A percentile compares a stretch with the other conserved stretches of the same genome.
These are phyloP conservation scores for Lasiodiplodia sp. DNA, from an alignment of 2,329 filamentous ascomycete genomes.

Conservation along the genomic window DNA sequence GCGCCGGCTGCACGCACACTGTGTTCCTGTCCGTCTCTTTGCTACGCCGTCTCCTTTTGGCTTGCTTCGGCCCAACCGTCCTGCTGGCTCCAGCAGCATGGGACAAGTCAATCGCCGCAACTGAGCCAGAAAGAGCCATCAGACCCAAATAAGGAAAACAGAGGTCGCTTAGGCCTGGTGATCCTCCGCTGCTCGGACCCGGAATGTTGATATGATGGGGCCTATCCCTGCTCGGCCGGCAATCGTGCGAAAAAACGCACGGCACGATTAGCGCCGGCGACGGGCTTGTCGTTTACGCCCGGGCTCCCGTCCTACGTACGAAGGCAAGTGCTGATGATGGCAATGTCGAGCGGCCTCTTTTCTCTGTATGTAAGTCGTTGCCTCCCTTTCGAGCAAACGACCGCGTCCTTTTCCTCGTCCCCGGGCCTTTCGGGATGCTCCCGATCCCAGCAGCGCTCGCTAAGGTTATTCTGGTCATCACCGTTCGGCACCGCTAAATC, in stretches of 20 bases:
- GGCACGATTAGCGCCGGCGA: constrained; percentile 4
- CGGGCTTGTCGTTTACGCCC: neutral
- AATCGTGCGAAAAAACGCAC: constrained; percentile 2
- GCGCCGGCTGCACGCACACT: neutral
- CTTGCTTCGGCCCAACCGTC: constrained; percentile 2
- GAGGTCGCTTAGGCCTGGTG: constrained; percentile 19
- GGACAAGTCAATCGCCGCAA: neutral
- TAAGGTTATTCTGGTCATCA: neutral
- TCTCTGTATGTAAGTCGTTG: neutral
- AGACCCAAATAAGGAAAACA: neutral
- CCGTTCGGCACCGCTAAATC: neutral
- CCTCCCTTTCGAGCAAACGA: neutral
- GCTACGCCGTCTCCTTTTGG: too few relatives aligned
- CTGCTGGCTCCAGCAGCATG: neutral
- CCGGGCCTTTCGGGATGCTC: neutral
- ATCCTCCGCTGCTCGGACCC: constrained; percentile 17
- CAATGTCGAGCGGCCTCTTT: neutral
- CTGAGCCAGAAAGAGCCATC: neutral
- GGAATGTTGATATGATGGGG: neutral
- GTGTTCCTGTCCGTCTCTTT: neutral
- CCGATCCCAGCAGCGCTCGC: neutral
- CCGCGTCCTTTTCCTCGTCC: neutral
- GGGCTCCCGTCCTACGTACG: neutral
- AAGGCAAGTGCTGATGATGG: neutral
- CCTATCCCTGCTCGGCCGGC: constrained; percentile 11